Evolutionary conservation across 305 asterid genomes (phyloP).

Genomic region (Rubia peregrina): DNA sequence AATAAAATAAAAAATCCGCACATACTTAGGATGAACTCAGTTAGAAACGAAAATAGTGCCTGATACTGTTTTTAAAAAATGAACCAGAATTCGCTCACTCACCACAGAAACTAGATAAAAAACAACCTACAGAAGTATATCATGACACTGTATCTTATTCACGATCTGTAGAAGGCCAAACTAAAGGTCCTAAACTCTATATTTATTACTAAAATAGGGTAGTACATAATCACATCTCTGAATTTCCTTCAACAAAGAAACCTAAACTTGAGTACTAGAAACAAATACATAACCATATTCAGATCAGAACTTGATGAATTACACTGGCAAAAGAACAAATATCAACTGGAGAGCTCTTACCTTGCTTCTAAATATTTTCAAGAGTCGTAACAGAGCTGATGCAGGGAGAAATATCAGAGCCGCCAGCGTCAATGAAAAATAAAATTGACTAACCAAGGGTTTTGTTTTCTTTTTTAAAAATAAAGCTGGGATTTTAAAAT

Average conservation of each 20-base stretch:
- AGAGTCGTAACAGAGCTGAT: too few species aligned
- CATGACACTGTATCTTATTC: not conserved
- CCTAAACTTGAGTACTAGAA: not conserved
- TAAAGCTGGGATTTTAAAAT: too few species aligned
- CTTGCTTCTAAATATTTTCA: too few species aligned
- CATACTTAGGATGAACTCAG: not conserved
- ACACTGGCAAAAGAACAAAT: not conserved
- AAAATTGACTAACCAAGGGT: too few species aligned
- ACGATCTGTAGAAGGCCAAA: not conserved
- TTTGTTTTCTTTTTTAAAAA: too few species aligned
- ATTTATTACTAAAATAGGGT: not conserved
- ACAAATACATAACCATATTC: not conserved
- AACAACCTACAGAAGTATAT: not conserved
- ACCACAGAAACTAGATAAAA: not conserved
- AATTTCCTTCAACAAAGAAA: not conserved
- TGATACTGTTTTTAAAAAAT: not conserved
- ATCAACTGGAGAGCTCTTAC: not conserved
- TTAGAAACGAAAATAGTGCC: not conserved
- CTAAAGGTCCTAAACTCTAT: not conserved
- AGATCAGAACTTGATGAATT: not conserved
- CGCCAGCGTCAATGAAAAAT: too few species aligned
- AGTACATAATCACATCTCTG: not conserved
- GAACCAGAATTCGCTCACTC: too few species aligned
- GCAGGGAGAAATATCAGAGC: too few species aligned
- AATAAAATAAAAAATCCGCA: not conserved